These are phyloP conservation scores for Calonectria hawksworthii DNA, from an alignment of 2,329 filamentous ascomycete genomes.

Conservation along the genomic window DNA sequence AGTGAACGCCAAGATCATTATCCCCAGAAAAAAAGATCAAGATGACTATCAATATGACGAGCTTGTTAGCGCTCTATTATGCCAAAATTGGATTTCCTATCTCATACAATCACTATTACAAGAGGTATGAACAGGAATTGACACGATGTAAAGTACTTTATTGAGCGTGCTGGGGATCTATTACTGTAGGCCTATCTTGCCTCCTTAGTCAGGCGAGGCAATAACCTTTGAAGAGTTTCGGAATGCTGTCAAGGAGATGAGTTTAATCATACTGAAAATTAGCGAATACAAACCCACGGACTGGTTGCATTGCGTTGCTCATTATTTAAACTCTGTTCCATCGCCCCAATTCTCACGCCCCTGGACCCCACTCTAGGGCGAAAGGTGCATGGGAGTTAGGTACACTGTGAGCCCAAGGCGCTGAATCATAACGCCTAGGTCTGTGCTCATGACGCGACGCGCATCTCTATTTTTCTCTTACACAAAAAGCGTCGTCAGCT, in stretches of 20 bases:
- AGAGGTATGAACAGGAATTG: too few species aligned
- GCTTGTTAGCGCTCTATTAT: too few species aligned
- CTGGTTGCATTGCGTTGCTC: neutral
- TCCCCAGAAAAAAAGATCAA: too few species aligned
- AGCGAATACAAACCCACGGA: neutral
- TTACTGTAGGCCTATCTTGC: too few species aligned
- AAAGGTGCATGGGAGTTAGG: neutral
- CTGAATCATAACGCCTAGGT: neutral
- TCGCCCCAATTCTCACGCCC: neutral
- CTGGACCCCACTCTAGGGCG: neutral
- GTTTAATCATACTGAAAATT: neutral
- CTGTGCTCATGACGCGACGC: neutral
- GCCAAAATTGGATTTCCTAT: too few species aligned
- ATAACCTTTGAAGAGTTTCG: too few species aligned
- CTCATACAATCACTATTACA: too few species aligned
- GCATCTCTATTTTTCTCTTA: neutral
- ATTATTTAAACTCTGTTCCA: neutral
- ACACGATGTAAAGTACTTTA: too few species aligned
- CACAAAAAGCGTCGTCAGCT: neutral
- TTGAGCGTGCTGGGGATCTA: too few species aligned
- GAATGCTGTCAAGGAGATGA: neutral
- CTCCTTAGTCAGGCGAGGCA: too few species aligned
- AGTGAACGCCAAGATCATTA: too few species aligned
- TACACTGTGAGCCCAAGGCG: neutral
- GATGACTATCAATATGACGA: too few species aligned